phyloP scores from a whole-genome alignment of 179 eudicot genomes.

The Kewa caespitosa region DNA sequence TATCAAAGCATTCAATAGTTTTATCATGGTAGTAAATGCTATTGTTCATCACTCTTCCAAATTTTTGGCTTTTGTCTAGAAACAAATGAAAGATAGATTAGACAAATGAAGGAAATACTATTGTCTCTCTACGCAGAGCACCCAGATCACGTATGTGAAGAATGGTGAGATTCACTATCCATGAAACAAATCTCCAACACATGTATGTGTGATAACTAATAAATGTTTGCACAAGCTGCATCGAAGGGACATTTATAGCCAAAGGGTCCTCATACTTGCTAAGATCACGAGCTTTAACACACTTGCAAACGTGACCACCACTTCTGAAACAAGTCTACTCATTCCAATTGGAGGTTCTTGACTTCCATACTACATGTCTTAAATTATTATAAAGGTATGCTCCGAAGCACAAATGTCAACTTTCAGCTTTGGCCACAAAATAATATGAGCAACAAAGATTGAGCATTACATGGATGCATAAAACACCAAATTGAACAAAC shows the following conservation, averaged over 20 bases:
- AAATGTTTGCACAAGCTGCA: constrained; percentile 47
- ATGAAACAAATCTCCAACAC: constrained; percentile 40
- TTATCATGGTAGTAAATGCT: no score
- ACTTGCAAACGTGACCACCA: constrained; percentile 24
- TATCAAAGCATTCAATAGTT: no score
- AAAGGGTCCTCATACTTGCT: constrained; percentile 36
- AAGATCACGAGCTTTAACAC: constrained; percentile 31
- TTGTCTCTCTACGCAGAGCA: constrained; percentile 65
- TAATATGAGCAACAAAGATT: no score
- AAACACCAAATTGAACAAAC: no score
- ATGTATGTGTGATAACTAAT: constrained; percentile 42
- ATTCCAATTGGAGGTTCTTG: constrained; percentile 14
- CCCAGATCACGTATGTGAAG: constrained; percentile 54
- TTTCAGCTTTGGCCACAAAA: no score
- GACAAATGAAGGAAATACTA: no score
- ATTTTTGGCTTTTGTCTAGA: no score
- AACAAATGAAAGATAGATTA: no score
- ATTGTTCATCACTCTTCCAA: no score
- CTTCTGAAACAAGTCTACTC: constrained; percentile 30
- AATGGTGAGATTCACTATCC: constrained; percentile 39
- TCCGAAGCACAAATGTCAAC: no score
- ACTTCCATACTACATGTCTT: constrained; percentile 15
- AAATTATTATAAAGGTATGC: constrained; percentile 10
- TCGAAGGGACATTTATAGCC: constrained; percentile 46
- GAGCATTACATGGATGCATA: no score